Evolutionary conservation across 805 yeast genomes (phyloP).

Genomic region (Starmerella sirachaensis): DNA sequence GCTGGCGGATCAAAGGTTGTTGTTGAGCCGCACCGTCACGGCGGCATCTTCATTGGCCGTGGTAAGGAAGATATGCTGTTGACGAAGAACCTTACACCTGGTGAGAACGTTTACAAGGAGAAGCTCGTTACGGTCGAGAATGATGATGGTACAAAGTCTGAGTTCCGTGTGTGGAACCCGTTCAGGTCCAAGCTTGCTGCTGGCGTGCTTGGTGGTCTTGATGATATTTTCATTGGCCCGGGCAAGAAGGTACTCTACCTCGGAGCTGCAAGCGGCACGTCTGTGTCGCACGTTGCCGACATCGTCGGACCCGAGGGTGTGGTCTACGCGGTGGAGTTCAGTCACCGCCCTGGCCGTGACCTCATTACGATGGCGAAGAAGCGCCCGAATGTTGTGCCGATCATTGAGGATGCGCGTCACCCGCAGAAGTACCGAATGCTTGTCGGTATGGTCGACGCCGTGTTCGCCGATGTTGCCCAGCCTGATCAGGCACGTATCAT

Average conservation of each 20-base stretch:
- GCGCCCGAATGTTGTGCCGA: conserved; percentile 98
- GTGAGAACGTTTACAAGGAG: conserved; percentile 97
- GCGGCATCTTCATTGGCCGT: conserved; percentile 96
- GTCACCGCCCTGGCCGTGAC: conserved; percentile 99
- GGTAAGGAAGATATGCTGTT: conserved; percentile 98
- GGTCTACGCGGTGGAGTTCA: conserved; percentile 97
- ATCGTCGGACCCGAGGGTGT: conserved; percentile 98
- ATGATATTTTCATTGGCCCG: conserved; percentile 92
- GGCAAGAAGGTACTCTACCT: conserved; percentile 94
- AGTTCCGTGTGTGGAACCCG: conserved; percentile 99
- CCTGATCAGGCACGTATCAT: conserved; percentile 99
- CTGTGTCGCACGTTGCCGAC: conserved; percentile 96
- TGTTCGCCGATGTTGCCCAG: conserved; percentile 99
- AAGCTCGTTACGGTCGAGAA: conserved; percentile 88
- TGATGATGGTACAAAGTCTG: conserved; percentile 79
- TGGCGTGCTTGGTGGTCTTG: conserved; percentile 99
- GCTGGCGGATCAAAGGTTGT: conserved; percentile 82
- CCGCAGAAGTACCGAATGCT: conserved; percentile 99
- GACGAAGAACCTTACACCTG: conserved; percentile 94
- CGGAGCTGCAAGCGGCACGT: conserved; percentile 99
- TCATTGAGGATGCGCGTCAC: conserved; percentile 99
- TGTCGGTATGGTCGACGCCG: conserved; percentile 96
- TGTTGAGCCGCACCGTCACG: conserved; percentile 97
- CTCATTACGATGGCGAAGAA: conserved; percentile 98
- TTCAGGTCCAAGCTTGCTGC: conserved; percentile 99